Evolutionary conservation across 202 grass and related monocot genomes (phyloP).

Genomic region (Schoenoplectus tabernaemontani): DNA sequence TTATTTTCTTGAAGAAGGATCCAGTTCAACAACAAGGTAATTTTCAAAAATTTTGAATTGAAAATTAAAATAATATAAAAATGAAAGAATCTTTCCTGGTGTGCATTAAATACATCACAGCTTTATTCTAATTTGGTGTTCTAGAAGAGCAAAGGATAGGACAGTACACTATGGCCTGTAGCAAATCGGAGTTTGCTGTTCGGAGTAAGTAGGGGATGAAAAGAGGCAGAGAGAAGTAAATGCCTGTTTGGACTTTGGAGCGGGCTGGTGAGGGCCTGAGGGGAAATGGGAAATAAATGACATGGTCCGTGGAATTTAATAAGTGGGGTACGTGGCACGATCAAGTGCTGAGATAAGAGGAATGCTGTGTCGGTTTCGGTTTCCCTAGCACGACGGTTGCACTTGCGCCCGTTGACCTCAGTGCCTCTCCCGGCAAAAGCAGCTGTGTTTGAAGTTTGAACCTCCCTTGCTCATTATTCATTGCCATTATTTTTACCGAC

Average conservation of each 20-base stretch:
- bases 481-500: too few relatives aligned
- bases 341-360: neutral
- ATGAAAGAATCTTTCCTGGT: neutral
- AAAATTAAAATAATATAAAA: neutral
- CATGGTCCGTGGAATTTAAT: constrained; percentile 19
- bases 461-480: too few relatives aligned
- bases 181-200: neutral
- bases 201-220: neutral
- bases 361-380: constrained; percentile 10
- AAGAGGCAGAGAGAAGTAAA: too few relatives aligned
- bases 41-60: neutral
- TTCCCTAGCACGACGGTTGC: neutral
- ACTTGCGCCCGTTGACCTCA: neutral
- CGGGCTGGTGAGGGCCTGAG: too few relatives aligned
- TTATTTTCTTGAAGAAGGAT: neutral
- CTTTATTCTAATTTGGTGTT: neutral
- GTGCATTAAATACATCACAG: constrained; percentile 19
- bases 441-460: too few relatives aligned
- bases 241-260: too few relatives aligned
- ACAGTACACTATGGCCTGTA: too few relatives aligned
- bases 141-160: too few relatives aligned
- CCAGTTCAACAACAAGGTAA: neutral
- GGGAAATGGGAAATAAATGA: too few relatives aligned
- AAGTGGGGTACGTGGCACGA: neutral
- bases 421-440: neutral